Base-by-base conservation (phyloP, 1,139 yeast species). In the Zygoascus meyerae region DNA sequence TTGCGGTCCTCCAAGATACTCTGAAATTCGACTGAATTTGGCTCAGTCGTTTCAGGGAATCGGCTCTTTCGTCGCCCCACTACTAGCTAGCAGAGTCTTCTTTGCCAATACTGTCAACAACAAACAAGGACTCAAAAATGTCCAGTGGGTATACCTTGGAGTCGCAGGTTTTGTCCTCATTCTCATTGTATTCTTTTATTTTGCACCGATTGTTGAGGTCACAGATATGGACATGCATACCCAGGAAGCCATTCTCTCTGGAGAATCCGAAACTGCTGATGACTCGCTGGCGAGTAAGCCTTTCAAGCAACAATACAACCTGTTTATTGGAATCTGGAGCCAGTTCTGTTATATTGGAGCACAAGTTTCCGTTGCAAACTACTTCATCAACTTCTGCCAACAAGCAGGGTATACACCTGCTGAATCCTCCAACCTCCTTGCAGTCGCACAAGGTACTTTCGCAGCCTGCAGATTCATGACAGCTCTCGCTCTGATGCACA, bases 141-240 rank as follows among this genome's bases (percentile, higher is more conserved):
- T 40, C n/a, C 43, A 40, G 28, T 40, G 43, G 43, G 43, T 40
- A 4, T 40, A 40, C 15, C 43, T 40, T 4, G 43, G 36, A 9
- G 36, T 40, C 6, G 43, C 43, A 15, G 12, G 43, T 5, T 40
- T 40, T 40, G 43, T 40, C 4, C 36, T 35, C 3, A 11, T 40
- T 7, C 36, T 40, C 12, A 40, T 40, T 29, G 16, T 40, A 10
- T 29, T 40, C 12, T 40, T 40, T 12, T 40, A 40, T 31, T 18
- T 40, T 8, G 43, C 43, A 11, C 43, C 43, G 14, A 16, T 40
- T 14, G 35, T 32, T 9, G 43, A 40, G 11, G 43, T 40, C 21
- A 40, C 43, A 5, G 43, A 40, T 30, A 40, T 40, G 43, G 43
- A 40, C 17, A 40, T 40, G 43, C 43, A 40, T 32, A 31, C 31